Conservation (phyloP, 768 basidiomycete species). For the Rhizopogon vesiculosus region DNA sequence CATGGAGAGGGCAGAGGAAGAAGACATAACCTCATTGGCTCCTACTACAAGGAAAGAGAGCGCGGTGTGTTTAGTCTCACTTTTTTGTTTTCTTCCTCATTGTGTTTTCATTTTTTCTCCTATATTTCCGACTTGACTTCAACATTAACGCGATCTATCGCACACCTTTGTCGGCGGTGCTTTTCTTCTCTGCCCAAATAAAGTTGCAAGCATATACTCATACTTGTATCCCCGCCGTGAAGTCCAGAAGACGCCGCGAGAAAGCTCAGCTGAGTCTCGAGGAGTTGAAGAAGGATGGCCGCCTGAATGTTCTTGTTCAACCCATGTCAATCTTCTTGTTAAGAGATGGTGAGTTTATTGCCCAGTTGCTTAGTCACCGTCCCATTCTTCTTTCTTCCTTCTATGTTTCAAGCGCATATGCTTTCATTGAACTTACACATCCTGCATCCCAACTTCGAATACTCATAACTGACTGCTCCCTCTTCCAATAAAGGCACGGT, state of each 20-base stretch:
- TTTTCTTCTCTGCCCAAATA: background rate
- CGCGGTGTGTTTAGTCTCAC: slow-evolving; percentile 1
- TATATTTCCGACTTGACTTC: background rate
- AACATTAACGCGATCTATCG: background rate
- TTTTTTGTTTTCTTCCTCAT: background rate
- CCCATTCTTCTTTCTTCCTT: background rate
- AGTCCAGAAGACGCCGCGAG: slow-evolving; percentile 8
- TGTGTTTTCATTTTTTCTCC: background rate
- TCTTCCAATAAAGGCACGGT: slow-evolving; percentile 44
- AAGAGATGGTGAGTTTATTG: slow-evolving; percentile 45
- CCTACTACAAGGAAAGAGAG: slow-evolving; percentile 4
- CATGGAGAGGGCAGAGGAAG: background rate
- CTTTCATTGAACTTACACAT: background rate
- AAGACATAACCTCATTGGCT: background rate
- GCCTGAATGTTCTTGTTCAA: slow-evolving; percentile 53
- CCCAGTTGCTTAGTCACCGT: background rate
- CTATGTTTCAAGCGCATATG: background rate
- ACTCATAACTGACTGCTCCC: background rate
- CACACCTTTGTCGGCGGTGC: background rate
- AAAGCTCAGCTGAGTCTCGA: slow-evolving; percentile 10
- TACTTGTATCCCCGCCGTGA: background rate
- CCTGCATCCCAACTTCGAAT: background rate
- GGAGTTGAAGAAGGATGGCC: slow-evolving; percentile 47
- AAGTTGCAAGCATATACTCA: background rate
- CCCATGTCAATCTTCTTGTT: slow-evolving; percentile 69